Percentiles rank a stretch among this genome's conserved stretches.
phyloP scores from a whole-genome alignment of 805 yeast genomes.

The Metschnikowia santaceciliae region DNA sequence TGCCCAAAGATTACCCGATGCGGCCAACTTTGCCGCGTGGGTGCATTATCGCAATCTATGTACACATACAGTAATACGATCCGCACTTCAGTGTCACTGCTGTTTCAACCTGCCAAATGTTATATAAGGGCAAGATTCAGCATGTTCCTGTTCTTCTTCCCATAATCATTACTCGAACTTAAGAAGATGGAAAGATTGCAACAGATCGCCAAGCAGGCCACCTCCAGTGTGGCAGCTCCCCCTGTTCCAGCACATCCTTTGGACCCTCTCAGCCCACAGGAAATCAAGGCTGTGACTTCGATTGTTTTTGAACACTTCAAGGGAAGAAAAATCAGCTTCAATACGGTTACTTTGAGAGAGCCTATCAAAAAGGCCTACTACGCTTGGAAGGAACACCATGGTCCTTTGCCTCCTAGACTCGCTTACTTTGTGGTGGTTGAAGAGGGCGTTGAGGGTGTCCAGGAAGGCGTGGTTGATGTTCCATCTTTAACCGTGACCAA shows the following conservation, averaged over 20 bases:
- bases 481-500: constrained; percentile 44
- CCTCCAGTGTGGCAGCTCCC: constrained; percentile 52
- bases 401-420: constrained; percentile 63
- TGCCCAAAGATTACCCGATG: not conserved
- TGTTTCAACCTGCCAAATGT: not conserved
- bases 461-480: constrained; percentile 68
- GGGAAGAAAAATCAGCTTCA: constrained; percentile 50
- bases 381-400: constrained; percentile 60
- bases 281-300: constrained; percentile 55
- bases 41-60: constrained; percentile 1
- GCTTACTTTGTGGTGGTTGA: constrained; percentile 64
- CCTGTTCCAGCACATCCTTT: constrained; percentile 60
- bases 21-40: constrained; percentile 1
- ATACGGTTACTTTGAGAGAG: constrained; percentile 67
- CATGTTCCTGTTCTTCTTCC: no score
- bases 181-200: constrained; percentile 56
- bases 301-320: constrained; percentile 47
- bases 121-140: not conserved
- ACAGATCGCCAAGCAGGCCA: constrained; percentile 60
- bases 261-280: constrained; percentile 65
- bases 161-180: not conserved
- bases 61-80: not conserved
- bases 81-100: not conserved
- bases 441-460: constrained; percentile 55
- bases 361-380: constrained; percentile 62